Base-by-base conservation (phyloP, 805 yeast species). In the Candida caryicola region DNA sequence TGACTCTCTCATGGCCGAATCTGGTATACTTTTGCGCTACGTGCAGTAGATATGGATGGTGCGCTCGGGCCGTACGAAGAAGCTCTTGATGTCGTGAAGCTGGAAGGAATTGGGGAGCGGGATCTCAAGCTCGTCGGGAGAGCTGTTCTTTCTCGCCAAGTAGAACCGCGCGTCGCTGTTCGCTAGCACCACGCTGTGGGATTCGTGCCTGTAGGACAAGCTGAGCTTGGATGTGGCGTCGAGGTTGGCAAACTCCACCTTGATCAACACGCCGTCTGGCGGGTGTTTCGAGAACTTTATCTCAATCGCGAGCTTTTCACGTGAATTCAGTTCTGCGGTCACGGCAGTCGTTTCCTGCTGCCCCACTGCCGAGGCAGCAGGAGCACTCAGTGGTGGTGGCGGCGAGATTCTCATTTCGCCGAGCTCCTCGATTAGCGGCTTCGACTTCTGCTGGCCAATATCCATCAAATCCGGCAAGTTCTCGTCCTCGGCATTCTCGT, bases 401-500 rank as follows among this genome's bases (percentile, higher is more conserved):
- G 16, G 28, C 4, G 29, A 17, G 23, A 29, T 41, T 8, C 27
- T 34, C 42, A 37, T 37, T 7, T 30, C 68, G 15, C 60, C 64
- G 10, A 81, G 69, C 43, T 80, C 87, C 51, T 79, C 72, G 29
- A 82, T 81, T 39, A 81, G 50, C 5, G 78, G 79, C 37, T 60
- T 71, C 5, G 49, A 41, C 9, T 36, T 43, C 19, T 30, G 23
- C 12, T 59, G 49, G 10, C 32, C 45, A 10, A 62, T 59, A 45
- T 55, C 51, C 59, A 54, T 55, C 29, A 64, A 42, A 28, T 52
- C 55, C 3, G 70, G 70, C 16, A 64, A 46, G 12, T 46, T 44
- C 13, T 38, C 45, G 12, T 27, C 41, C 4, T 46, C 51, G 4
- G 43, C 45, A 12, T 43, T 43, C 3, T 36, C 39, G n/a, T 30